Conservation (phyloP, 768 basidiomycete genomes). For the Cantharellus anzutake region DNA sequence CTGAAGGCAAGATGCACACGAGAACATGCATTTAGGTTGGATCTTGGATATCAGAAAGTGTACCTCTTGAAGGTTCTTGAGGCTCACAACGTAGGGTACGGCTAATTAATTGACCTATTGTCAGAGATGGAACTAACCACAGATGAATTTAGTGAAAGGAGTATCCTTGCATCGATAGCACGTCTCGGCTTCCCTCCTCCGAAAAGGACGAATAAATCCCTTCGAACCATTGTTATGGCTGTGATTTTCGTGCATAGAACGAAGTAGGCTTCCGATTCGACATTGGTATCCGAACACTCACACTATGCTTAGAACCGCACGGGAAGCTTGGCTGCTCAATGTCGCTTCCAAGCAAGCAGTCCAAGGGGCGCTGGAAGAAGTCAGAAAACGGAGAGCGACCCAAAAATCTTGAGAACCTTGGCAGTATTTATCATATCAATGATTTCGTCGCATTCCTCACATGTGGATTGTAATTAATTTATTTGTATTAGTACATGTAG, state of each 20-base stretch:
- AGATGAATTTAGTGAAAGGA: slow-evolving; percentile 34
- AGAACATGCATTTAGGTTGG: slow-evolving; percentile 60
- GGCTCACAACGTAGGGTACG: slow-evolving; percentile 5
- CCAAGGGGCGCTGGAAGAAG: slow-evolving; percentile 47
- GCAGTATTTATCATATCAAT: neutral
- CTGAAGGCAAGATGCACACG: slow-evolving; percentile 81
- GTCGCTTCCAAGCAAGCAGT: slow-evolving; percentile 41
- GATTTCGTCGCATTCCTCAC: neutral
- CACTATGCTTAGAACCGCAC: slow-evolving; percentile 31
- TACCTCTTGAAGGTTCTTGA: slow-evolving; percentile 42
- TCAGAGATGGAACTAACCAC: slow-evolving; percentile 16
- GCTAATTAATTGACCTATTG: slow-evolving; percentile 42
- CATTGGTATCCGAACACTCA: neutral
- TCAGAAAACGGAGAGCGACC: slow-evolving; percentile 31
- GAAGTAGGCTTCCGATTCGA: slow-evolving; percentile 27
- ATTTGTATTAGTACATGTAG: no score
- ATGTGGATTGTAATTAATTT: no score
- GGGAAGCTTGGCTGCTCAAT: slow-evolving; percentile 44
- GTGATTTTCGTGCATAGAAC: slow-evolving; percentile 46
- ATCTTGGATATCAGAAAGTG: slow-evolving; percentile 69
- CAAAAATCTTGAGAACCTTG: neutral
- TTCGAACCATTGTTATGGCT: slow-evolving; percentile 37
- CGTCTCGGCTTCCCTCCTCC: slow-evolving; percentile 48
- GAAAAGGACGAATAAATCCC: slow-evolving; percentile 24
- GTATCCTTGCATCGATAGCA: slow-evolving; percentile 57